These are phyloP conservation scores for Kwoniella pini DNA, from an alignment of 768 basidiomycete species.

Conservation along the genomic window DNA sequence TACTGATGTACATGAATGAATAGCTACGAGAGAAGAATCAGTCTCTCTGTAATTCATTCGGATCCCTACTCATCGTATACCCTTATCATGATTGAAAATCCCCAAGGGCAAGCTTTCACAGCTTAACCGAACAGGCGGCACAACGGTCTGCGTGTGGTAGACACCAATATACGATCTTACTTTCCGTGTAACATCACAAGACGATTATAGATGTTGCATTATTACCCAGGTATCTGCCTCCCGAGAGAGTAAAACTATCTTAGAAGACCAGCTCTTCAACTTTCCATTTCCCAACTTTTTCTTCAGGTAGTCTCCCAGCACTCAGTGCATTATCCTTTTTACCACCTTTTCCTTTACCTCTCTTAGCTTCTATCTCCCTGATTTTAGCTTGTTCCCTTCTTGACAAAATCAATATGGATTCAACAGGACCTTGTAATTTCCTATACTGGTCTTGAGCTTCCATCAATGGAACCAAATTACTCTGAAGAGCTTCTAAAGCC, in stretches of 20 bases:
- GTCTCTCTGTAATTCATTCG: too few species aligned
- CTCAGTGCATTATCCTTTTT: slow-evolving; percentile 17
- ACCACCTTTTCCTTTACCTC: slow-evolving; percentile 1
- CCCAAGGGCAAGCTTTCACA: too few species aligned
- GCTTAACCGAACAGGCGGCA: too few species aligned
- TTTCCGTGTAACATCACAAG: not conserved
- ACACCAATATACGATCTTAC: too few species aligned
- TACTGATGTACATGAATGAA: too few species aligned
- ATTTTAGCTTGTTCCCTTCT: slow-evolving; percentile 31
- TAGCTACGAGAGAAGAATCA: too few species aligned
- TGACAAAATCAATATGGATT: slow-evolving; percentile 45
- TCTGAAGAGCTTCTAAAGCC: slow-evolving; percentile 34
- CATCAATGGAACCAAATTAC: slow-evolving; percentile 32
- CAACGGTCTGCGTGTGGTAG: too few species aligned
- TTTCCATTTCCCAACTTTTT: slow-evolving; percentile 26
- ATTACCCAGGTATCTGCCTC: too few species aligned
- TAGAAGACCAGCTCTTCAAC: slow-evolving; percentile 30
- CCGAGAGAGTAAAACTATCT: too few species aligned
- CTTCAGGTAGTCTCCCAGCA: slow-evolving; percentile 20
- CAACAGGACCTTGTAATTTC: slow-evolving; percentile 40
- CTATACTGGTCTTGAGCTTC: slow-evolving; percentile 39
- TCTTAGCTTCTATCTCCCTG: slow-evolving; percentile 1
- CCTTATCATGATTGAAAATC: too few species aligned
- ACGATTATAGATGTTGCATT: not conserved
- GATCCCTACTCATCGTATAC: too few species aligned